Base-by-base conservation (phyloP, 1,284 basidiomycete genomes). In the Takashimella tepidaria region DNA sequence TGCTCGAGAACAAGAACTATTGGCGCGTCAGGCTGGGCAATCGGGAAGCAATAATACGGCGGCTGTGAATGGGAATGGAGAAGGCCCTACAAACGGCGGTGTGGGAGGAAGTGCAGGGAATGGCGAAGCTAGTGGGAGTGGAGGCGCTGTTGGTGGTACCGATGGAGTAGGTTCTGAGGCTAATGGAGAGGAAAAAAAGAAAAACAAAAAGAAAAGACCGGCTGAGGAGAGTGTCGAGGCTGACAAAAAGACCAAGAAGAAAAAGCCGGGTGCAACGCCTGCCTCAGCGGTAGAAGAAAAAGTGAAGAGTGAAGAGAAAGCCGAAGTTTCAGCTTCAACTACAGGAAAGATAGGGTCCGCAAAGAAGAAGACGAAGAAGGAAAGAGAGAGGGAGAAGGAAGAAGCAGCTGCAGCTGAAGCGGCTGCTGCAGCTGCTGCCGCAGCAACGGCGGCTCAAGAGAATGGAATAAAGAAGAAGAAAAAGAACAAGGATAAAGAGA, bases 1-100 rank as follows among this genome's bases (percentile, higher is more conserved):
- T 41, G 47, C 57, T 25, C 55, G 55, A 45, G 59, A 57, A 41
- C 41, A 22, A 19, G 59, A 55, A 5, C 55, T 56, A 1, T 53
- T 54, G 10, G 53, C 50, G 12, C 55, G 58, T 19, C 53, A 54
- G 4, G 54, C 52, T 1, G 52, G 54, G 6, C 44, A 41, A 5
- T 16, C 21, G 24, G 16, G 12, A 3, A n/a, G n/a, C n/a, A n/a
- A n/a, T n/a, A n/a, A n/a, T n/a, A n/a, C n/a, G n/a, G n/a, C n/a
- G n/a, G n/a, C n/a, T n/a, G n/a, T n/a, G n/a, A 37, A 37, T 16
- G 31, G 31, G 31, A 16, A 16, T 8, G 31, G 31, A 8, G 31
- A 37, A 37, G 31, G 31, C 31, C 10, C 31, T 8, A n/a, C n/a
- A n/a, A n/a, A n/a, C n/a, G n/a, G n/a, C n/a, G 16, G 16, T 37